These are phyloP conservation scores for Mycena latifolia DNA, from an alignment of 768 basidiomycete species.

Conservation along the genomic window DNA sequence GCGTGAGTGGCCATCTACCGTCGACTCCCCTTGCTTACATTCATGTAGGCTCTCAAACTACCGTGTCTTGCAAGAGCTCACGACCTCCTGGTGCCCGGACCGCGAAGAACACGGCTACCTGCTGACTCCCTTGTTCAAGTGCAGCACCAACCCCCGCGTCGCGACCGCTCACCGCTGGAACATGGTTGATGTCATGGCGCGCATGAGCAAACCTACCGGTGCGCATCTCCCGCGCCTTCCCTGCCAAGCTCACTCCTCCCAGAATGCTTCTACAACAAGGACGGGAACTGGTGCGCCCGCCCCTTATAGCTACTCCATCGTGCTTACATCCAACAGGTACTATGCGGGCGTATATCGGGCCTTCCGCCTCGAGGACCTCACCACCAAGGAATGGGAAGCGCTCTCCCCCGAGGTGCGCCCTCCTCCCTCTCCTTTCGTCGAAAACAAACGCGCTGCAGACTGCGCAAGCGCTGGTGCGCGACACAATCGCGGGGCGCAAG, in stretches of 20 bases:
- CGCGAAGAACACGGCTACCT: constrained; percentile 88
- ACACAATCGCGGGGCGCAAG: constrained; percentile 78
- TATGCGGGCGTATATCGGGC: constrained; percentile 85
- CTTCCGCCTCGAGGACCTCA: constrained; percentile 74
- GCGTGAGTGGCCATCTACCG: constrained; percentile 52
- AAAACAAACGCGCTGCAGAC: constrained; percentile 58
- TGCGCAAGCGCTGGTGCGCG: constrained; percentile 74
- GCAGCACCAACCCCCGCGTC: constrained; percentile 83
- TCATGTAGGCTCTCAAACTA: constrained; percentile 70
- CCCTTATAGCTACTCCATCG: background rate
- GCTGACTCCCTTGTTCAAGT: constrained; percentile 80
- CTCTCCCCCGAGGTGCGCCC: constrained; percentile 71
- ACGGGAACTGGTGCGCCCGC: constrained; percentile 72
- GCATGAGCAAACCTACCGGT: constrained; percentile 76
- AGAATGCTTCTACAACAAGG: constrained; percentile 89
- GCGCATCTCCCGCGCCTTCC: constrained; percentile 17
- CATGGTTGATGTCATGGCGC: constrained; percentile 68
- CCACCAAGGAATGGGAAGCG: constrained; percentile 75
- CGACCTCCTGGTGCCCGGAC: constrained; percentile 84
- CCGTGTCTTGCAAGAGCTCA: constrained; percentile 73
- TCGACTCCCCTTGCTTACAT: background rate
- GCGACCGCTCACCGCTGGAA: constrained; percentile 83
- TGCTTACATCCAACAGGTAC: constrained; percentile 49
- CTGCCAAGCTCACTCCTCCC: background rate
- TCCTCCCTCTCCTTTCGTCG: constrained; percentile 3